These are phyloP conservation scores for Aspergillus sp. DNA, from an alignment of 2,329 filamentous ascomycete species.

Conservation along the genomic window DNA sequence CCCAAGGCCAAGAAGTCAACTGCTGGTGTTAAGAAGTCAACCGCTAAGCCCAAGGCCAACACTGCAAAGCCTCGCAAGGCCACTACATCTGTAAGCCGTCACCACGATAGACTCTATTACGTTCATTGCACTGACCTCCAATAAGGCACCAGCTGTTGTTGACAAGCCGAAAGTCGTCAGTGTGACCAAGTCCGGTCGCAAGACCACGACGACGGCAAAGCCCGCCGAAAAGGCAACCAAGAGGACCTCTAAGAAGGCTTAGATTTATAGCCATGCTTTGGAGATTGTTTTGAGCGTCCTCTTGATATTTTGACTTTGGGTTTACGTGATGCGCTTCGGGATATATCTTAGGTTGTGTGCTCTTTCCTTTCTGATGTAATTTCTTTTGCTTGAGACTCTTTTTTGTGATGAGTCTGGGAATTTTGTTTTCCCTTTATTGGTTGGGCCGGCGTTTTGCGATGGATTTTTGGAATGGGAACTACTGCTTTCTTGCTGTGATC, in stretches of 20 bases:
- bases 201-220: conserved; percentile 66
- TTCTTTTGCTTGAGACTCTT: conserved; percentile 26
- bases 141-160: conserved; percentile 63
- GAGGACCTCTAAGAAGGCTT: conserved; percentile 44
- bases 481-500: conserved; percentile 21
- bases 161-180: conserved; percentile 69
- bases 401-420: conserved; percentile 23
- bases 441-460: conserved; percentile 38
- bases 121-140: conserved; percentile 21
- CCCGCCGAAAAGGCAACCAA: conserved; percentile 50
- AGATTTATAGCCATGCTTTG: conserved; percentile 8
- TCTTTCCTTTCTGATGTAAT: conserved; percentile 32
- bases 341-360: conserved; percentile 25
- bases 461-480: conserved; percentile 34
- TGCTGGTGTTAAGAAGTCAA: conserved; percentile 48
- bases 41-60: conserved; percentile 54
- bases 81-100: conserved; percentile 42
- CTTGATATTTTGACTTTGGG: conserved; percentile 18
- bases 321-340: conserved; percentile 18
- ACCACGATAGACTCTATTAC: not conserved
- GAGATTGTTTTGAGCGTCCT: conserved; percentile 19
- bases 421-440: conserved; percentile 26
- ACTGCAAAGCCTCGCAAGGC: conserved; percentile 57
- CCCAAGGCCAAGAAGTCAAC: conserved; percentile 48
- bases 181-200: conserved; percentile 85